These are phyloP conservation scores for Pseudopediastrum boryanum DNA, from an alignment of 139 green algal genomes.

Conservation along the genomic window DNA sequence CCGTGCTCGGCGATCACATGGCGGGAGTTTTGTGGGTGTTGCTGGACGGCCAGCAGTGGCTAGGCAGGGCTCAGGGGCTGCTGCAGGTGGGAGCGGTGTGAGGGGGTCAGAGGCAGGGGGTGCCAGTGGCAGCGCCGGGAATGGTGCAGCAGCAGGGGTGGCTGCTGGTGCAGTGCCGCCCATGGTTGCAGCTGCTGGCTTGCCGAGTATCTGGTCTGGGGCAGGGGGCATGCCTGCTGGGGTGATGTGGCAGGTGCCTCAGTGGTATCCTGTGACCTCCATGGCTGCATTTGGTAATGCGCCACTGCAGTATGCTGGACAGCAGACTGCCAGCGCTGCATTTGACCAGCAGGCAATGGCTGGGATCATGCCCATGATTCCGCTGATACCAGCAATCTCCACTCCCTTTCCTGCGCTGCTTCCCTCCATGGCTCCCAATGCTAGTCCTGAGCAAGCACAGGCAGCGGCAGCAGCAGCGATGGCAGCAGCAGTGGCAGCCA, in stretches of 20 bases:
- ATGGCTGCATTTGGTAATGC: constrained; percentile 63
- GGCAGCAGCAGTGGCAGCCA: constrained; percentile 13
- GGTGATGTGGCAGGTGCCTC: constrained; percentile 46
- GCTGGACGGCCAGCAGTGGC: neutral
- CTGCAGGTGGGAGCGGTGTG: neutral
- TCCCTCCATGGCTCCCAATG: neutral
- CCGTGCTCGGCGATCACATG: too few relatives aligned
- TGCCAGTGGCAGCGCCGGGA: constrained; percentile 13
- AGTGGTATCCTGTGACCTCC: constrained; percentile 59
- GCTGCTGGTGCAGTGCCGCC: neutral
- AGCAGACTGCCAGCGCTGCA: constrained; percentile 47
- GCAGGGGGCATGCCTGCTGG: constrained; percentile 2
- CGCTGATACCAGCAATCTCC: constrained; percentile 31
- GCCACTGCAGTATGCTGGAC: constrained; percentile 69
- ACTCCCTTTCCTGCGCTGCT: constrained; percentile 27
- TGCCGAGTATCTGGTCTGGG: neutral
- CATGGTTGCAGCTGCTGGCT: neutral
- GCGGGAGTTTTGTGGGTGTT: too few relatives aligned
- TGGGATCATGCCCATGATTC: constrained; percentile 35
- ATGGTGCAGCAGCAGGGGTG: neutral
- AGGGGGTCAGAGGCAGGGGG: neutral
- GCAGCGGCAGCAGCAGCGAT: constrained; percentile 18
- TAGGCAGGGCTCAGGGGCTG: too few relatives aligned
- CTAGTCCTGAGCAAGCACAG: constrained; percentile 24
- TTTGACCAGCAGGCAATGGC: constrained; percentile 14